Evolutionary conservation across 108 stramenopile species (phyloP), one percentile per base, ranked within the genome.

Genomic region (Thalassiosira profunda): DNA sequence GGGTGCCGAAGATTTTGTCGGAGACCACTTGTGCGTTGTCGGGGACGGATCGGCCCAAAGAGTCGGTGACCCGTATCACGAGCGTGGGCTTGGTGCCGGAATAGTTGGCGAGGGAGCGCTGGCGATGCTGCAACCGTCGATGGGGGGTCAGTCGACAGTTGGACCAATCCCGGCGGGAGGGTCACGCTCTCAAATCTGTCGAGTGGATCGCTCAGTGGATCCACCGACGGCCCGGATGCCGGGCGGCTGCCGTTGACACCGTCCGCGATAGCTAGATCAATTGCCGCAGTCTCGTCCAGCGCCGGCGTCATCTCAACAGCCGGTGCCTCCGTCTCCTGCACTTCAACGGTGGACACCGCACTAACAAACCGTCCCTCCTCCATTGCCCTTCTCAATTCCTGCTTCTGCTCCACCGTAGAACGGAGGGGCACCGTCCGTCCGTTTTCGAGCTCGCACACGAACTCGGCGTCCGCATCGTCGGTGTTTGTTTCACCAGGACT

Each of bases 1-100:
- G 25, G 2, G 73, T 80, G 9, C 79, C 79, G 30, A 78, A 78
- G 24, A 78, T 38, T 59, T 79, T 79, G 40, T 79, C 72, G 15
- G 72, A 68, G 20, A 79, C 58, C 0, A 43, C 51, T 33, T 12
- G 1, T 26, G 61, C 61, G 31, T 49, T n/a, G 17, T 59, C 56
- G 29, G 40, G 15, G 0, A 67, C 57, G 7, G 49, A 41, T 15
- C 42, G 25, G 42, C 75, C 75, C n/a, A 68, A 20, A 26, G 53
- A 44, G 66, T 73, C 77, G 11, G 58, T 79, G 11, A 79, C 65
- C 38, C 66, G 54, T 5, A 79, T 67, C 3, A 62, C 56, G 9
- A 79, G 65, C 15, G 68, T 46, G 2, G 7, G 41, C 15, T 68
- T 73, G 12, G 42, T 38, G 37, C 77, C 77, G 41, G 45, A 64